These are phyloP conservation scores for Rhinocladiella similis DNA, from an alignment of 2,329 filamentous ascomycete genomes.

Conservation along the genomic window DNA sequence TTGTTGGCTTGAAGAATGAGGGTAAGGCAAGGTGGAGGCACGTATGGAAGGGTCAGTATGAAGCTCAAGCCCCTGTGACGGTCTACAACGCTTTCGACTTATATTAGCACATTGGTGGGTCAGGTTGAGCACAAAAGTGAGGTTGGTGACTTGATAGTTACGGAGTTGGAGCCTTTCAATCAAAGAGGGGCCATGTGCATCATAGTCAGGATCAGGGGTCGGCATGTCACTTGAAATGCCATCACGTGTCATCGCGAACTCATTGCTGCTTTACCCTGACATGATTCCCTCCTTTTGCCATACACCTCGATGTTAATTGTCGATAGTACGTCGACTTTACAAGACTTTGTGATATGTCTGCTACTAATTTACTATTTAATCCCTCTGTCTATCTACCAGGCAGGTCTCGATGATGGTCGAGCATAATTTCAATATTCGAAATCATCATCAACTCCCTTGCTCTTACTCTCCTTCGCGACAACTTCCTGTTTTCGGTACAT, in stretches of 20 bases:
- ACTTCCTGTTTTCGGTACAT: conserved; percentile 97
- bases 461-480: conserved; percentile 77
- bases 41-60: background rate
- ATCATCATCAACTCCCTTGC: conserved; percentile 87
- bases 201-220: background rate
- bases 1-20: background rate
- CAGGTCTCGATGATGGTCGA: conserved; percentile 1
- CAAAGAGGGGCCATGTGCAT: background rate
- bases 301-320: too few species aligned
- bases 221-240: background rate
- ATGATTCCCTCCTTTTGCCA: too few species aligned
- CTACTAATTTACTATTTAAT: too few species aligned
- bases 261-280: background rate
- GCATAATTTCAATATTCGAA: conserved; percentile 76
- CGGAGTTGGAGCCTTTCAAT: background rate
- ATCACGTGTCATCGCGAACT: background rate
- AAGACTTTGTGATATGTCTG: too few species aligned
- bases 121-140: background rate
- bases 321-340: too few species aligned
- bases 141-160: background rate
- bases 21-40: background rate
- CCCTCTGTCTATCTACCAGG: too few species aligned
- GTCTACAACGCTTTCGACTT: background rate
- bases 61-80: background rate
- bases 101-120: background rate